Percentiles rank a stretch among this genome's conserved stretches.
Evolutionary conservation across 2,329 filamentous ascomycete genomes (phyloP).

Genomic region (Thermothelomyces thermophilus): DNA sequence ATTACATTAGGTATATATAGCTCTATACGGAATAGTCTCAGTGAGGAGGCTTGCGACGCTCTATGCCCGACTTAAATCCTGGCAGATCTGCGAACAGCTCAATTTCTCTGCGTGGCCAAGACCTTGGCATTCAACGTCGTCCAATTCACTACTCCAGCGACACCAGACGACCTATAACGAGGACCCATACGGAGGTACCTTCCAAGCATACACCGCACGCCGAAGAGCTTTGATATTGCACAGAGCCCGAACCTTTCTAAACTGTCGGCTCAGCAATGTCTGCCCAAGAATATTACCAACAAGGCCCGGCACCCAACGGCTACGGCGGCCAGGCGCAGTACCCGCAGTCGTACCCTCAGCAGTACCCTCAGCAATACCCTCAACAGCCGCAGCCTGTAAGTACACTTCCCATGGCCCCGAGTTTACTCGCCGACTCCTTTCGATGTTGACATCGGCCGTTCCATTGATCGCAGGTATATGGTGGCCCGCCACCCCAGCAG

Average conservation of each 20-base stretch:
- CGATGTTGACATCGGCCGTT: not conserved
- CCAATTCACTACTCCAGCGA: not conserved
- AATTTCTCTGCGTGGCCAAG: no score
- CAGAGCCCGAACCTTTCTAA: not conserved
- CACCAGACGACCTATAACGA: no score
- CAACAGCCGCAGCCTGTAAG: conserved; percentile 40
- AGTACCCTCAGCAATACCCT: conserved; percentile 32
- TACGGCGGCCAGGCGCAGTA: conserved; percentile 13
- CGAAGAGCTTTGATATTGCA: no score
- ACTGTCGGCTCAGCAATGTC: conserved; percentile 27
- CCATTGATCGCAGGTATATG: conserved; percentile 31
- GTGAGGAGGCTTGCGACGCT: no score
- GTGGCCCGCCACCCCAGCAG: conserved; percentile 26
- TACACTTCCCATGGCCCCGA: conserved; percentile 8
- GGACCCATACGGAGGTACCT: not conserved
- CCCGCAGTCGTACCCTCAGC: conserved; percentile 14
- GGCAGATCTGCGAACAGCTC: no score
- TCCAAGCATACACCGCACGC: no score
- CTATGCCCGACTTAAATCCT: no score
- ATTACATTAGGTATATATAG: no score
- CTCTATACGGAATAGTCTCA: no score
- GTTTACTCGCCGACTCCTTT: not conserved
- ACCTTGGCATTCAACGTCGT: conserved; percentile 5
- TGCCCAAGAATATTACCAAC: conserved; percentile 33
- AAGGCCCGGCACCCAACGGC: conserved; percentile 29